phyloP scores from a whole-genome alignment of 208 protist genomes.

The Crithidia sp. region DNA sequence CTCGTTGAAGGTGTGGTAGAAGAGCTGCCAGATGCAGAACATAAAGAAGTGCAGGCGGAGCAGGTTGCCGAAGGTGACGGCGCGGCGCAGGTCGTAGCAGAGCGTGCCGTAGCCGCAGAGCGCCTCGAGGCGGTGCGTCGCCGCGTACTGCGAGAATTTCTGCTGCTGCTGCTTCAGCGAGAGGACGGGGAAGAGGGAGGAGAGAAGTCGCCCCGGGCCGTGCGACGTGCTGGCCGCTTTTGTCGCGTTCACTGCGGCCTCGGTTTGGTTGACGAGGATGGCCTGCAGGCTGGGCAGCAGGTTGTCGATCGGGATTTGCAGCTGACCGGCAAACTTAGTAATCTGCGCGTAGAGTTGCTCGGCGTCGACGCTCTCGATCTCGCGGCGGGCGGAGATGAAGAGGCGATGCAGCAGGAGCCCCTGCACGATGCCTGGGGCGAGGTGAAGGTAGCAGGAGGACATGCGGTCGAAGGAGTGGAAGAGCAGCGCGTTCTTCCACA shows the following conservation, averaged over 20 bases:
- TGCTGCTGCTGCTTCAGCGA: slow-evolving; percentile 26
- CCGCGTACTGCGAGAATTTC: slow-evolving; percentile 36
- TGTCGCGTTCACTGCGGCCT: slow-evolving; percentile 12
- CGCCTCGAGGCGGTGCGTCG: slow-evolving; percentile 37
- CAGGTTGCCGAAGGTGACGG: slow-evolving; percentile 51
- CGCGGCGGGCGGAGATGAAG: slow-evolving; percentile 48
- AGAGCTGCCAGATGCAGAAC: slow-evolving; percentile 67
- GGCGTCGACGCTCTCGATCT: slow-evolving; percentile 46
- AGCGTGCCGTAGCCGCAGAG: slow-evolving; percentile 51
- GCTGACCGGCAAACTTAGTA: slow-evolving; percentile 21
- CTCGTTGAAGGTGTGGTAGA: slow-evolving; percentile 70
- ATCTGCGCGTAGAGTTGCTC: slow-evolving; percentile 36
- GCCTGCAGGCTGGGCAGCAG: slow-evolving; percentile 32
- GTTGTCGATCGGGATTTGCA: slow-evolving; percentile 26
- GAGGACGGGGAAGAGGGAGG: slow-evolving; percentile 17
- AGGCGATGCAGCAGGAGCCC: slow-evolving; percentile 59
- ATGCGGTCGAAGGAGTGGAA: slow-evolving; percentile 78
- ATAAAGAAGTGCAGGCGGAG: slow-evolving; percentile 66
- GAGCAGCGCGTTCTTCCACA: slow-evolving; percentile 77
- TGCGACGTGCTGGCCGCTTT: neutral
- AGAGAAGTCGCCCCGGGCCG: slow-evolving; percentile 15
- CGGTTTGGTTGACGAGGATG: slow-evolving; percentile 18
- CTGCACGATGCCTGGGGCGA: slow-evolving; percentile 59
- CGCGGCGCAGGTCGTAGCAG: slow-evolving; percentile 56
- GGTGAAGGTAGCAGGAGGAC: slow-evolving; percentile 73